Base-by-base conservation (phyloP, 2,329 filamentous ascomycete species). In the Diaporthe humulicola region DNA sequence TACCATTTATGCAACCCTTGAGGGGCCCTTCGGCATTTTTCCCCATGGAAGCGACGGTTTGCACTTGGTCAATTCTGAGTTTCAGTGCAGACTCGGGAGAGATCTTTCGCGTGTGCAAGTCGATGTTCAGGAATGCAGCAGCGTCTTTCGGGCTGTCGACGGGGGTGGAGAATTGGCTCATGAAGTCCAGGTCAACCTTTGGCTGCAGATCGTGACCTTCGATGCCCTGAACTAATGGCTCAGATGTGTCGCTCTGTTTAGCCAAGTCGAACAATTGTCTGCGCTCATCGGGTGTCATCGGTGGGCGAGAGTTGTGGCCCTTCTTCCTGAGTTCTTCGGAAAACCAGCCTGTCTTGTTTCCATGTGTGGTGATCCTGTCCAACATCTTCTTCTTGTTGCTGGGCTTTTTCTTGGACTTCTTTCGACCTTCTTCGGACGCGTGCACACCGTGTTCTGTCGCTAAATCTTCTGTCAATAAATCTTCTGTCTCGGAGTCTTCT, bases 31-130 rank as follows among this genome's bases (percentile, higher is more conserved):
- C 57, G 5, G 56, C 73, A 17, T 50, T 66, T n/a, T 71, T 67
- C 3, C 71, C 73, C 58, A 74, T 50, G n/a, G 58, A 66, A 2
- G 73, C 73, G 5, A 71, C 6, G 22, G 71, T 71, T 22, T 71
- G 73, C 0, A 74, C n/a, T 17, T 74, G 73, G 15, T 74, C 73
- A 7, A 38, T 45, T n/a, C 73, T 42, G 17, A 74, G 73, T 15
- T 6, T 25, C 12, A 71, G 40, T 22, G 15, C 3, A 15, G 73
- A 71, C 2, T 30, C 5, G 22, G 57, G 17, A n/a, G 33, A 60
- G 2, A 73, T 58, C 9, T 19, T 17, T 7, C 19, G 14, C 4
- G 17, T 22, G 12, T 48, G 25, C 19, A 56, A 33, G 38, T 56
- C n/a, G 28, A 74, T 19, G 2, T 40, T 58, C 6, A 74, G 57